These are phyloP conservation scores for Cubamyces sp. DNA, from an alignment of 768 basidiomycete species.

Conservation along the genomic window DNA sequence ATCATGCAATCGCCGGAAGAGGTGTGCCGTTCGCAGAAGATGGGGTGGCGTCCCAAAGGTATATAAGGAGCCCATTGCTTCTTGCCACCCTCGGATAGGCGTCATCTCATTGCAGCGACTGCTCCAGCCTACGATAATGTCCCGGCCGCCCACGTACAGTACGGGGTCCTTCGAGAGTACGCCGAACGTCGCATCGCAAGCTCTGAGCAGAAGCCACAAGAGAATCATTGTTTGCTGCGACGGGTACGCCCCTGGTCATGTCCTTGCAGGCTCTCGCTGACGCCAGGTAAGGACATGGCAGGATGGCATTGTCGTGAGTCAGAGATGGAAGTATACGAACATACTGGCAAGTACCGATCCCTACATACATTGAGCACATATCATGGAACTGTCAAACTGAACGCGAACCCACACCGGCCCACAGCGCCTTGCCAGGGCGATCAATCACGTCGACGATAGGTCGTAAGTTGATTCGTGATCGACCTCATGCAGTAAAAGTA, in stretches of 20 bases:
- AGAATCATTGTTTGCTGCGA: constrained; percentile 77
- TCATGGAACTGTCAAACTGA: background rate
- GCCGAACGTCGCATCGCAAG: background rate
- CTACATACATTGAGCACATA: background rate
- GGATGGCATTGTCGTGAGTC: constrained; percentile 47
- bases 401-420: background rate
- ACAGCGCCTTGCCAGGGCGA: constrained; percentile 37
- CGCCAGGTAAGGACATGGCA: constrained; percentile 63
- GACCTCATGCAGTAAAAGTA: too few relatives aligned
- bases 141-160: background rate
- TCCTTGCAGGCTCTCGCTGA: background rate
- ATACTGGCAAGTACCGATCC: constrained; percentile 31
- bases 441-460: constrained; percentile 38
- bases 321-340: constrained; percentile 39
- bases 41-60: background rate
- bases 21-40: background rate
- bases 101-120: background rate
- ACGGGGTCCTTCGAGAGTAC: too few relatives aligned
- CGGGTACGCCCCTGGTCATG: constrained; percentile 49
- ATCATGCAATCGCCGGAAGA: background rate
- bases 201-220: constrained; percentile 42
- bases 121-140: background rate
- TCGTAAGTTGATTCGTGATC: constrained; percentile 26
- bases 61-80: background rate
- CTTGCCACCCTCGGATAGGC: background rate